Evolutionary conservation across 805 yeast genomes (phyloP), one percentile per base, ranked within the genome.

Genomic region (Yarrowia bubula): DNA sequence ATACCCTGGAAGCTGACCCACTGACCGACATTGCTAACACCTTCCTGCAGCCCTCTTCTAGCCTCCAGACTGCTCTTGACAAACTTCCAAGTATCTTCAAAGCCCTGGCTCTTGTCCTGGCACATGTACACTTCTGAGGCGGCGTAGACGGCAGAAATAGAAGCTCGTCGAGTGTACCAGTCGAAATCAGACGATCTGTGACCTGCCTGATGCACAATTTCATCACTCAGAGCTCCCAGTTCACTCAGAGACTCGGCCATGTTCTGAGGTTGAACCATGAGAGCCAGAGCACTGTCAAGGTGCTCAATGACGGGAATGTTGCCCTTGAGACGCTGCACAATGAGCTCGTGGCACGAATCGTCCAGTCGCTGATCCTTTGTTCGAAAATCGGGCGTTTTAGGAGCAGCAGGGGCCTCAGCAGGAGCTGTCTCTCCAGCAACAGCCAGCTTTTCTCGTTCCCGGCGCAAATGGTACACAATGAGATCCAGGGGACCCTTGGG

Each of bases 91-190:
- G 98, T 92, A 55, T 83, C 83, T 13, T 69, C 65, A 70, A 78
- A 88, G 35, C 77, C 81, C 1, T 73, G 71, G 18, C 93, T 86
- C 22, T 78, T 79, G 74, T 93, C 98, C 69, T 83, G 87, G 48
- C 90, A 78, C 95, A 88, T 88, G 77, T 84, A 90, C 67, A 90
- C 77, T 74, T 93, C 98, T 11, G 88, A 78, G 42, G 87, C 83
- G 2, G 89, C 88, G 74, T 89, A 90, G 1, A 88, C 82, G 1
- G 88, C 80, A 28, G 89, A 82, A 14, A 93, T 73, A 8, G 89
- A 82, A 14, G 88, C 77, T 69, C 99, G 80, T 72, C 92, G 89
- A n/a, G 96, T 79, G 75, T 93, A 93, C 99, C 99, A 93, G 3
- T 90, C 88, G 73, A 89, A 86, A 74, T 91, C 97, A 17, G 77